phyloP scores from a whole-genome alignment of 108 stramenopile genomes.

The Stephanodiscus minutulus region DNA sequence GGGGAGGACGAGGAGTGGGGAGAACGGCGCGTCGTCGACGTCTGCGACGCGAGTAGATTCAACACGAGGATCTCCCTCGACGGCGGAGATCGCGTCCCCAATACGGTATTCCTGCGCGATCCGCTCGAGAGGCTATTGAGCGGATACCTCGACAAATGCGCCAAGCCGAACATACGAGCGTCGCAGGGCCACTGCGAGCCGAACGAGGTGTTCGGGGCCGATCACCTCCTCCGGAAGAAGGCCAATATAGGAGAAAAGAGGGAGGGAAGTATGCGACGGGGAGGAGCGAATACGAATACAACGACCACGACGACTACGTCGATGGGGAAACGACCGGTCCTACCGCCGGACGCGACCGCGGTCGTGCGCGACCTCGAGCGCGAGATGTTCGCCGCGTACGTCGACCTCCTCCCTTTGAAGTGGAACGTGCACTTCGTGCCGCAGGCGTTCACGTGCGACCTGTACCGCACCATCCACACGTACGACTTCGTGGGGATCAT shows the following conservation, averaged over 20 bases:
- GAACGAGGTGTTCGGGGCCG: slow-evolving; percentile 35
- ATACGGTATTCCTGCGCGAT: slow-evolving; percentile 62
- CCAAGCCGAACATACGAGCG: slow-evolving; percentile 20
- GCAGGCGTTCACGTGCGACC: slow-evolving; percentile 54
- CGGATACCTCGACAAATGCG: slow-evolving; percentile 67
- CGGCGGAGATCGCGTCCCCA: slow-evolving; percentile 10
- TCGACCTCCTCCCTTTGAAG: slow-evolving; percentile 61
- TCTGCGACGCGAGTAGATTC: slow-evolving; percentile 17
- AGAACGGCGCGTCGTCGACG: neutral
- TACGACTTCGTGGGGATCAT: slow-evolving; percentile 66
- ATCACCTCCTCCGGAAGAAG: slow-evolving; percentile 7
- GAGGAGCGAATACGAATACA: too few relatives aligned
- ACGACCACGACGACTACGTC: neutral
- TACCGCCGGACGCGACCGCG: slow-evolving; percentile 9
- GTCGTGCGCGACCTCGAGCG: slow-evolving; percentile 29
- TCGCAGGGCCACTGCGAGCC: slow-evolving; percentile 52
- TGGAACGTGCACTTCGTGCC: slow-evolving; percentile 76
- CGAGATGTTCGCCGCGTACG: slow-evolving; percentile 58
- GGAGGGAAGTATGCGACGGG: neutral
- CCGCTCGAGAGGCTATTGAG: slow-evolving; percentile 66
- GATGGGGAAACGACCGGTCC: neutral
- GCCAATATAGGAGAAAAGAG: neutral
- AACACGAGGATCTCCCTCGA: slow-evolving; percentile 12
- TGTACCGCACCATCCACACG: slow-evolving; percentile 48
- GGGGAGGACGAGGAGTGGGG: neutral